A percentile compares a stretch with the other conserved stretches of the same genome.
Evolutionary conservation across 1,139 yeast species (phyloP).

Genomic region (Saccharomyces hybrid): DNA sequence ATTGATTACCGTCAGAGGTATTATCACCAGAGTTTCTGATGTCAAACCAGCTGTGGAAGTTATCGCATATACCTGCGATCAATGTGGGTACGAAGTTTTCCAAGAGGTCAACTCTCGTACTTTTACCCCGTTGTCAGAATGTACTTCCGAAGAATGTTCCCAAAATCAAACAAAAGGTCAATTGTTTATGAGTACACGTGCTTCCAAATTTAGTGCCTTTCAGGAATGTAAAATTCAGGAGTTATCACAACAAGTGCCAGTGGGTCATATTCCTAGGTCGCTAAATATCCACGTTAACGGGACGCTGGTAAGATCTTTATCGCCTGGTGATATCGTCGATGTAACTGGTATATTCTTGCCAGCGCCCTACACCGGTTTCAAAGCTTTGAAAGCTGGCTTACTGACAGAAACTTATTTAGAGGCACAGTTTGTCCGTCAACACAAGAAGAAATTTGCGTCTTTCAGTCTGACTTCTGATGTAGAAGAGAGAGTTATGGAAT

Average conservation of each 20-base stretch:
- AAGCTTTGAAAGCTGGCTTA: conserved; percentile 85
- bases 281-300: conserved; percentile 84
- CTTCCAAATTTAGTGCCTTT: conserved; percentile 89
- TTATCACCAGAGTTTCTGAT: conserved; percentile 90
- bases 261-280: conserved; percentile 92
- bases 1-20: conserved; percentile 85
- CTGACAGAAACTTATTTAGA: conserved; percentile 90
- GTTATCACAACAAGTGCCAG: conserved; percentile 92
- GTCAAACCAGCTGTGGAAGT: conserved; percentile 90
- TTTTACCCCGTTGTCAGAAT: conserved; percentile 78
- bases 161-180: conserved; percentile 82
- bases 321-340: conserved; percentile 94
- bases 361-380: conserved; percentile 89
- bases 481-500: conserved; percentile 45
- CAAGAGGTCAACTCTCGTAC: conserved; percentile 85
- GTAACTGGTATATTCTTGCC: conserved; percentile 90
- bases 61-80: conserved; percentile 94
- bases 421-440: conserved; percentile 78
- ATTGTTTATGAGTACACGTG: conserved; percentile 87
- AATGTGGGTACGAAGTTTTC: conserved; percentile 93
- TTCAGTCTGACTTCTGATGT: conserved; percentile 53
- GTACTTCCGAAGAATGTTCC: conserved; percentile 74
- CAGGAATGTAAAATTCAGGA: conserved; percentile 96
- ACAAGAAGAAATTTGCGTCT: conserved; percentile 78
- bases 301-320: conserved; percentile 73